Base-by-base conservation (phyloP, 2,329 filamentous ascomycete species). In the Dactylellina drechsleri region DNA sequence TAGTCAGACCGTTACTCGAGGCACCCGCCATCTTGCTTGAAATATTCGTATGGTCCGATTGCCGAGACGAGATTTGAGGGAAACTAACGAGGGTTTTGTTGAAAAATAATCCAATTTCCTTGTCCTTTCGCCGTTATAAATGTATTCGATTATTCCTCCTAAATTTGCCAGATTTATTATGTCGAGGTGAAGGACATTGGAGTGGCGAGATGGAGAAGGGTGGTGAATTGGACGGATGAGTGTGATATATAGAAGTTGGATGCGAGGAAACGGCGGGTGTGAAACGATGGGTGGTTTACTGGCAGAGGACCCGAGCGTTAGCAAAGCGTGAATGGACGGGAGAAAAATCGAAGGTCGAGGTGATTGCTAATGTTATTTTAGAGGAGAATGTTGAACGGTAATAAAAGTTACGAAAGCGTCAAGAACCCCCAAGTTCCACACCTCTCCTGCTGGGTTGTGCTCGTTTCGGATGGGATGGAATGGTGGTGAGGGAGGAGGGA, bases 1-100 rank as follows among this genome's bases (percentile, higher is more conserved):
- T 73, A 65, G 77, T 71, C 67, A 77, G 76, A 75, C 75, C 65
- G 54, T 66, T 76, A 67, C 61, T 61, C 68, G 62, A 64, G 73
- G 76, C 57, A 75, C 76, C 66, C 70, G 73, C 67, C 76, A 76
- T 73, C 40, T 47, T 74, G 61, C 31, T 53, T 40, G 41, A 61
- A 28, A 28, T 28, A 56, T 47, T 74, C 41, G 70, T 62, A 26
- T 52, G 12, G 20, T 47, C 57, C 70, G 67, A 67, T 74, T 62
- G 62, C 50, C 45, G 43, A 47, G 62, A 57, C 6, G 41, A 45
- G 40, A 50, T 45, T 58, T 13, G 54, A 41, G 26, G 7, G 61
- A 41, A 31, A 57, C 18, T 45, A 54, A 47, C n/a, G 60, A 73
- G 56, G 60, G 61, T 43, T 70, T 28, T 66, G 60, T 59, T 43